Conservation (phyloP, 805 yeast genomes). For the Candida gorgasii region DNA sequence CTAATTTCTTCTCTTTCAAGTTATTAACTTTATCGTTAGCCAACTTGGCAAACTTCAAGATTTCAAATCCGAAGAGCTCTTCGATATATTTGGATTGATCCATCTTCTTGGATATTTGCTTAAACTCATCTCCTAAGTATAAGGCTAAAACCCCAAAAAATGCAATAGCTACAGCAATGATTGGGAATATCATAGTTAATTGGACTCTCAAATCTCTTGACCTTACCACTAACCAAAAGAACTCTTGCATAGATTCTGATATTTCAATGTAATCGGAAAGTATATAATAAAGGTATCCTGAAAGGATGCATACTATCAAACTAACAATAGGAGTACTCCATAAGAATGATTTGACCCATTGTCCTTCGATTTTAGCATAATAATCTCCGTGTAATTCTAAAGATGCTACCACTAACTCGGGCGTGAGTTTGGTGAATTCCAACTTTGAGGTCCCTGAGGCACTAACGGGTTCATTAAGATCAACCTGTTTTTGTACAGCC, state of each 20-base stretch:
- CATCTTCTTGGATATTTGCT: conserved; percentile 31
- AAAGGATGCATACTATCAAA: conserved; percentile 16
- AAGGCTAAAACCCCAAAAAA: conserved; percentile 25
- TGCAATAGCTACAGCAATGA: conserved; percentile 12
- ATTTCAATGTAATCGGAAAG: conserved; percentile 32
- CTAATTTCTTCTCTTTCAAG: conserved; percentile 25
- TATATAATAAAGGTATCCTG: conserved; percentile 19
- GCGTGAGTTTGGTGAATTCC: conserved; percentile 48
- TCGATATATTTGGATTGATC: conserved; percentile 23
- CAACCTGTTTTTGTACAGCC: conserved; percentile 52
- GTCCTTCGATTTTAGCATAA: conserved; percentile 47
- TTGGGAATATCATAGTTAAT: conserved; percentile 34
- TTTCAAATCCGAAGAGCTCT: conserved; percentile 51
- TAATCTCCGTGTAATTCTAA: conserved; percentile 66
- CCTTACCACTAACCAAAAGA: conserved; percentile 21
- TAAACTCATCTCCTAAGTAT: conserved; percentile 50
- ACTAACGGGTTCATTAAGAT: conserved; percentile 57
- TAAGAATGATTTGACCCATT: conserved; percentile 45
- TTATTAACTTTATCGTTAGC: conserved; percentile 12
- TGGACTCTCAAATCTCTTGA: conserved; percentile 27
- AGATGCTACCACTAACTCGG: conserved; percentile 60
- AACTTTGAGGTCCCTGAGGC: conserved; percentile 53
- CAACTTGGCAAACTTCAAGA: conserved; percentile 46
- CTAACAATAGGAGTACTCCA: conserved; percentile 42
- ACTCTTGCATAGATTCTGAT: conserved; percentile 32